Base-by-base conservation (phyloP, 2,329 filamentous ascomycete genomes). In the Trichophyton rubrum region DNA sequence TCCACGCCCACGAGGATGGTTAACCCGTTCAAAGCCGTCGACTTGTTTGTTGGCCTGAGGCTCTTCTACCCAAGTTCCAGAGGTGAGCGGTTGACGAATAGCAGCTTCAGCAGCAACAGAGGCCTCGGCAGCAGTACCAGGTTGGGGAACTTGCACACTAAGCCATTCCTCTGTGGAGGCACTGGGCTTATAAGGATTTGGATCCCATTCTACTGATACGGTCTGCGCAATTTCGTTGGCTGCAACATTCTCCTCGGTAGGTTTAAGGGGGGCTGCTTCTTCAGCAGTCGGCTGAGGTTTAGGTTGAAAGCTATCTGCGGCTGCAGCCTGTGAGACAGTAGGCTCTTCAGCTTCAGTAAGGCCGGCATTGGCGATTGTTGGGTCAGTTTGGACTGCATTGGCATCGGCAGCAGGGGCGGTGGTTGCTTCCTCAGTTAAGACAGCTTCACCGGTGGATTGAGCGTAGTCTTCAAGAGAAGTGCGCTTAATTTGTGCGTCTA, bases 41-140 rank as follows among this genome's bases (percentile, higher is more conserved):
- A 33, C 45, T 27, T 45, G 60, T 43, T 62, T 30, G 43, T 22
- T 53, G 24, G 47, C 40, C 15, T 30, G 45, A 40, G 67, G 15
- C 40, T 93, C 88, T 68, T 95, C 90, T 27, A 89, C 89, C 89
- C 89, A 95, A 68, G 85, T 90, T 69, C 87, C 84, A 33, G 79
- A 68, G 80, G 79, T 17, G 43, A 49, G 49, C 1, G 62, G 60
- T 22, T 45, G 60, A 7, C 20, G 55, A 30, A 47, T 20, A 9
- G 59, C 41, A 53, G 56, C 38, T 40, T 41, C 35, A 41, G 35
- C 51, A 53, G 57, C 59, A 17, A 58, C 22, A 22, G 20, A 35
- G 76, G 73, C 7, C 77, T 76, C 5, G 11, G 43, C 17, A 20
- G 43, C 43, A 11, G 43, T 47, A 13, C 22, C 49, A 53, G 22